These are phyloP conservation scores for Diaporthe helianthi DNA, from an alignment of 2,329 filamentous ascomycete genomes.

Conservation along the genomic window DNA sequence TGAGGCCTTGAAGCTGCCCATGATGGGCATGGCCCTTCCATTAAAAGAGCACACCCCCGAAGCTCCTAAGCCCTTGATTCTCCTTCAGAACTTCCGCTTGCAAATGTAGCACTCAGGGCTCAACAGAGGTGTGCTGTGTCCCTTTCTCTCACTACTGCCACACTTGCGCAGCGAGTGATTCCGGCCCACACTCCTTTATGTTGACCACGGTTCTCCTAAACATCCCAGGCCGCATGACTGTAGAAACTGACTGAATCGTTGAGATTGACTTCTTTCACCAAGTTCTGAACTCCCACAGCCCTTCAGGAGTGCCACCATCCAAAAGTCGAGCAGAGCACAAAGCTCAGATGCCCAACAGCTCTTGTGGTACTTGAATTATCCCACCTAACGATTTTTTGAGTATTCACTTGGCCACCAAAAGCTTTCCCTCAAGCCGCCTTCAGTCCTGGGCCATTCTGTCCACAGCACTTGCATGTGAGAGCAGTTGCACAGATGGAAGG, in stretches of 20 bases:
- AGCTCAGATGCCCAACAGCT: neutral
- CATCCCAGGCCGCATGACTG: neutral
- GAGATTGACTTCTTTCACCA: neutral
- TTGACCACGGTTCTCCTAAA: no score
- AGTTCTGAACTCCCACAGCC: neutral
- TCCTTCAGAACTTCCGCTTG: neutral
- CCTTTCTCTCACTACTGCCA: neutral
- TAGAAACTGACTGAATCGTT: neutral
- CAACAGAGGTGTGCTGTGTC: neutral
- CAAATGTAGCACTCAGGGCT: neutral
- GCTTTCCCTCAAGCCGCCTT: neutral
- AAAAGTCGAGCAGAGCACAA: neutral
- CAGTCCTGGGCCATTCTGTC: neutral
- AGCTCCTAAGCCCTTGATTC: neutral
- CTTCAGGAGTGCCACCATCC: no score
- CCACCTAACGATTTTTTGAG: neutral
- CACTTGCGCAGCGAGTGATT: neutral
- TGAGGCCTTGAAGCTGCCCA: neutral
- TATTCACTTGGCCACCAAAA: neutral
- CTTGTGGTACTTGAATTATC: no score
- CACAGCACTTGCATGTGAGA: neutral
- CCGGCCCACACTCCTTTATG: neutral
- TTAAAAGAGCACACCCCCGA: neutral
- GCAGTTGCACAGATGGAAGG: no score
- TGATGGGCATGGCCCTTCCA: neutral